Evolutionary conservation across 148 eudicot species (phyloP).

Genomic region (Dianthus caryophyllus): DNA sequence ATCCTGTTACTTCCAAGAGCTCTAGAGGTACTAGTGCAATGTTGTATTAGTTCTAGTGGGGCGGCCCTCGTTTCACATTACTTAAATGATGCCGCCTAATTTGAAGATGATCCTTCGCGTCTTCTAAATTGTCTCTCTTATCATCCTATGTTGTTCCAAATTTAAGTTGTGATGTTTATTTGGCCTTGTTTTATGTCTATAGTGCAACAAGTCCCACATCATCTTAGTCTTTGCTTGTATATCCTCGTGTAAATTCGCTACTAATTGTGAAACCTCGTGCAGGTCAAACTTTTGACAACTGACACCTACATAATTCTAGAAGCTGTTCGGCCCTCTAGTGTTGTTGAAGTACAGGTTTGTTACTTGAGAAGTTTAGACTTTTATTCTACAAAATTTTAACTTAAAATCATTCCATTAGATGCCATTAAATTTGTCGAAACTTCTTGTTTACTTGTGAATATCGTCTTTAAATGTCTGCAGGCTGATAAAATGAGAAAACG

Average conservation of each 20-base stretch:
- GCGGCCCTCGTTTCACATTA: too few species aligned
- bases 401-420: background rate
- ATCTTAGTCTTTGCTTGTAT: background rate
- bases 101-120: background rate
- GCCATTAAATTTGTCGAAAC: background rate
- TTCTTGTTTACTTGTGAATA: background rate
- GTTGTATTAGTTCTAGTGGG: too few species aligned
- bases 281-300: conserved; percentile 62
- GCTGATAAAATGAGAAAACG: conserved; percentile 64
- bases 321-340: conserved; percentile 47
- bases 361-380: background rate
- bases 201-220: background rate
- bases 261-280: conserved; percentile 14
- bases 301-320: conserved; percentile 54
- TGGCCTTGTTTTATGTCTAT: background rate
- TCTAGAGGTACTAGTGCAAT: too few species aligned
- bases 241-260: background rate
- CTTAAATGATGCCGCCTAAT: too few species aligned
- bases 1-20: too few species aligned
- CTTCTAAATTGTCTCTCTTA: background rate
- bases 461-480: conserved; percentile 33
- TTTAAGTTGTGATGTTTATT: too few species aligned
- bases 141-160: too few species aligned
- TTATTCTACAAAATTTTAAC: background rate
- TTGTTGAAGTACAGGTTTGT: conserved; percentile 71